Evolutionary conservation across 1,139 yeast species (phyloP).

Genomic region (Schwanniomyces etchellsii): DNA sequence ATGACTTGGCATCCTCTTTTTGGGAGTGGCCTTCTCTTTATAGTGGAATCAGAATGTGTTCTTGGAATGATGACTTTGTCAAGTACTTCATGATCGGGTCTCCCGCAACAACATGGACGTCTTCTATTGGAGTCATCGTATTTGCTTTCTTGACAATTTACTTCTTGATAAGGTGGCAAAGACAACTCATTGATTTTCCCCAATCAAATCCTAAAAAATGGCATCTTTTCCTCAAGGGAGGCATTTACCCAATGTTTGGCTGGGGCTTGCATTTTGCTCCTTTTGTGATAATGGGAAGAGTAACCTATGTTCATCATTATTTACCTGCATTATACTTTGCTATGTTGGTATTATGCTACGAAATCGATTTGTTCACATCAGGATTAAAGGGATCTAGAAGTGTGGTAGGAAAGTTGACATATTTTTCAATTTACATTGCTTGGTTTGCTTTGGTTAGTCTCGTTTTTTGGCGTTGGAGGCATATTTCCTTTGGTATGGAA

Average conservation of each 20-base stretch:
- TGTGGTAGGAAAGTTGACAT: conserved; percentile 17
- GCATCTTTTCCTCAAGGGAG: conserved; percentile 59
- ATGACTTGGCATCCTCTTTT: conserved; percentile 82
- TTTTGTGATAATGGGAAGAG: conserved; percentile 92
- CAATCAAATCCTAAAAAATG: conserved; percentile 22
- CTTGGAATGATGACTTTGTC: conserved; percentile 78
- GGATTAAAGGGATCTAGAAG: conserved; percentile 30
- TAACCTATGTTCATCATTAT: conserved; percentile 95
- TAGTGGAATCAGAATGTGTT: conserved; percentile 91
- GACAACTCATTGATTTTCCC: conserved; percentile 75
- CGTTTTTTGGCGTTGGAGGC: conserved; percentile 67
- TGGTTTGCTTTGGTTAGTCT: conserved; percentile 58
- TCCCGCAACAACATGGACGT: conserved; percentile 93
- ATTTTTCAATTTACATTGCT: conserved; percentile 30
- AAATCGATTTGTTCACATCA: conserved; percentile 58
- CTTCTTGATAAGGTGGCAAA: conserved; percentile 85
- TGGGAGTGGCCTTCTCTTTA: conserved; percentile 99
- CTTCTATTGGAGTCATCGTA: conserved; percentile 60
- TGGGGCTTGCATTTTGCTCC: conserved; percentile 95
- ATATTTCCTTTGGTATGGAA: conserved; percentile 84
- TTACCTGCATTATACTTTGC: conserved; percentile 96
- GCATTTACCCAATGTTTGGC: conserved; percentile 85
- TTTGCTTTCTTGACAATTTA: conserved; percentile 54
- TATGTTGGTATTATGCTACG: conserved; percentile 71
- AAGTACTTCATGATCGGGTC: conserved; percentile 90